A percentile compares a stretch with the other conserved stretches of the same genome.
These are phyloP conservation scores for Akanthomyces uredinophilus DNA, from an alignment of 2,329 filamentous ascomycete genomes.

Conservation along the genomic window DNA sequence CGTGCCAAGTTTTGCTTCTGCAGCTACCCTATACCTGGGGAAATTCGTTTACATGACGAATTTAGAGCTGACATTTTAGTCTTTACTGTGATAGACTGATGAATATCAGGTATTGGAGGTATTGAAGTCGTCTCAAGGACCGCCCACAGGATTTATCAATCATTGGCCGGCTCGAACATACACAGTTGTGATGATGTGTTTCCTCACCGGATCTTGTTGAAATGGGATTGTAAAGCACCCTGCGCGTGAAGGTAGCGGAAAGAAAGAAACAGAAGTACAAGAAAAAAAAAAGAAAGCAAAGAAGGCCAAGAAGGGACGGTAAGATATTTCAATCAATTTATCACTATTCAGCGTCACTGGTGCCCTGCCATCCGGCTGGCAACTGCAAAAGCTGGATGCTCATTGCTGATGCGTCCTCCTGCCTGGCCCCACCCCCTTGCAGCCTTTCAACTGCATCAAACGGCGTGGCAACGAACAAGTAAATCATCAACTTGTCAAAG, in stretches of 20 bases:
- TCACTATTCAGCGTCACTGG: too few species aligned
- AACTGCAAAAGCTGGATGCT: background rate
- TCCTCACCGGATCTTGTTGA: too few species aligned
- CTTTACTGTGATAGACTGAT: too few species aligned
- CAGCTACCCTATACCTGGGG: slow-evolving; percentile 4
- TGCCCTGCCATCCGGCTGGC: background rate
- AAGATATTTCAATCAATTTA: too few species aligned
- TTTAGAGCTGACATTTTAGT: background rate
- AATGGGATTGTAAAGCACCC: too few species aligned
- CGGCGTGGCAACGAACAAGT: background rate
- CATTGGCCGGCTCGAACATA: too few species aligned
- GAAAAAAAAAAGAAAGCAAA: too few species aligned
- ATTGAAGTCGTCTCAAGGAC: background rate
- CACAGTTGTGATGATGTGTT: too few species aligned
- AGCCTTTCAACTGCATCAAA: background rate
- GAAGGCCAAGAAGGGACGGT: background rate
- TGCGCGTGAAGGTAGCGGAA: too few species aligned
- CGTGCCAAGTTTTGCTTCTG: slow-evolving; percentile 13
- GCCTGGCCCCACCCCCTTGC: slow-evolving; percentile 3
- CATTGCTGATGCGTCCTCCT: slow-evolving; percentile 6
- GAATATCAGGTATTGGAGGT: too few species aligned
- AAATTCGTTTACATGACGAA: background rate
- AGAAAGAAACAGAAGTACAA: too few species aligned
- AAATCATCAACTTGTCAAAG: background rate
- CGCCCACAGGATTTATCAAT: too few species aligned